Evolutionary conservation across 495 filamentous ascomycete genomes (phyloP), one percentile per base, ranked within the genome.

Genomic region (Hyaloscypha bicolor): DNA sequence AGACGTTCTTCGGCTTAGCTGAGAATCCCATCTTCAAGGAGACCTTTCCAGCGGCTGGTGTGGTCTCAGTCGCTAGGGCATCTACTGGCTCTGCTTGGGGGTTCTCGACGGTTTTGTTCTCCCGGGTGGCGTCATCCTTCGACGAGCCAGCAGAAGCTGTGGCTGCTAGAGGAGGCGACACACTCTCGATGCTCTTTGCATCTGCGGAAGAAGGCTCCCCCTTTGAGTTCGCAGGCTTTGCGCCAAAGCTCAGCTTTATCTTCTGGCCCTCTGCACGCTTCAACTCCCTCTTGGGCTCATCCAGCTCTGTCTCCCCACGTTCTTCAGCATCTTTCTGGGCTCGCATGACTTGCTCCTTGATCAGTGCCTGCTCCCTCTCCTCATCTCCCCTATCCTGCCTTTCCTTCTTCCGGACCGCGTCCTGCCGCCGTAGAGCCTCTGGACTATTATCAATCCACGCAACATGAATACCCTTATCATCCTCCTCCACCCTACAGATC

Each of bases 371-470:
- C 77, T 98, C 95, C 62, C 92, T 77, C 74, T 96, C 91, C 76
- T 97, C 96, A 71, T 97, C 93, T 1, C 92, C 94, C 71, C 89
- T 91, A 71, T 97, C 93, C 77, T 90, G 86, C 68, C 89, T 80
- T 75, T 98, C 93, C 78, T 92, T 93, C 76, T 89, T 88, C 73
- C 90, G 78, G 42, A 96, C 81, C 29, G 90, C 92, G 66, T 97
- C 94, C 55, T 90, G 83, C 60, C 93, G 80, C 72, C 86, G 81
- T 74, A 98, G 79, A 0, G 93, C 91, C 60, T 96, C 94, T 0
- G 93, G 92, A 35, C 86, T 90, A 71, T 94, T 91, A 77, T 99
- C 94, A 35, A 97, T 87, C 92, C 94, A 99, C 6, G 88, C 84
- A 60, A 99, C 85, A 71, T 92, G 89, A 16, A 97, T 69, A 1